A percentile compares a stretch with the other conserved stretches of the same genome.
phyloP scores from a whole-genome alignment of 108 stramenopile genomes.

The Epithemia pelagica region DNA sequence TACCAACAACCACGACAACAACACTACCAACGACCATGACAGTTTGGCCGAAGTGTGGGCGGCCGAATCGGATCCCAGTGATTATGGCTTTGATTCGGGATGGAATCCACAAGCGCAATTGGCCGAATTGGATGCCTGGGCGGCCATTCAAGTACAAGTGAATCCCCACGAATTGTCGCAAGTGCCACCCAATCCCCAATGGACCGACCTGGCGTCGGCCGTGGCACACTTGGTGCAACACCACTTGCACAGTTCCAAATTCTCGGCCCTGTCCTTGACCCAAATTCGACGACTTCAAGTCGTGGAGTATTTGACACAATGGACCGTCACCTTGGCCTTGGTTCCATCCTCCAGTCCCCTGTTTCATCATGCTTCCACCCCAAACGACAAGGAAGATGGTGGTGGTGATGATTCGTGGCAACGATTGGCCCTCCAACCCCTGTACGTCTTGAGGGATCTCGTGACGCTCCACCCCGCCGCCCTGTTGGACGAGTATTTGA shows the following conservation, averaged over 20 bases:
- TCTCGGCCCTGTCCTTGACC: neutral
- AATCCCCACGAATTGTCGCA: conserved; percentile 18
- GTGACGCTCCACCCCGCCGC: neutral
- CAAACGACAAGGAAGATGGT: conserved; percentile 7
- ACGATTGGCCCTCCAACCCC: conserved; percentile 10
- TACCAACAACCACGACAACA: neutral
- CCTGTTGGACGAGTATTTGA: conserved; percentile 1
- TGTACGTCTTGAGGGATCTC: conserved; percentile 14
- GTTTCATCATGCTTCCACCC: neutral
- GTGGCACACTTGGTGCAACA: conserved; percentile 1
- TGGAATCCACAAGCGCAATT: conserved; percentile 4
- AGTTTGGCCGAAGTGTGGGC: conserved; percentile 20
- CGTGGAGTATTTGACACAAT: conserved; percentile 12
- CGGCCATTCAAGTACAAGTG: neutral
- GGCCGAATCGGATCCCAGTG: conserved; percentile 23
- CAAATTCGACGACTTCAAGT: conserved; percentile 4
- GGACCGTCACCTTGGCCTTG: conserved; percentile 11
- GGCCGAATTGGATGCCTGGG: conserved; percentile 11
- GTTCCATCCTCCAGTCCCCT: neutral
- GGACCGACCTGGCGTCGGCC: conserved; percentile 5
- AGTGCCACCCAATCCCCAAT: neutral
- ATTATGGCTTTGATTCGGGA: conserved; percentile 26
- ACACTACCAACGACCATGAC: conserved; percentile 7
- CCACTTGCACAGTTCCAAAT: conserved; percentile 5
- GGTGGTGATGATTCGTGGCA: conserved; percentile 6